Conservation (phyloP, 495 filamentous ascomycete species). For the Tuber melanosporum region DNA sequence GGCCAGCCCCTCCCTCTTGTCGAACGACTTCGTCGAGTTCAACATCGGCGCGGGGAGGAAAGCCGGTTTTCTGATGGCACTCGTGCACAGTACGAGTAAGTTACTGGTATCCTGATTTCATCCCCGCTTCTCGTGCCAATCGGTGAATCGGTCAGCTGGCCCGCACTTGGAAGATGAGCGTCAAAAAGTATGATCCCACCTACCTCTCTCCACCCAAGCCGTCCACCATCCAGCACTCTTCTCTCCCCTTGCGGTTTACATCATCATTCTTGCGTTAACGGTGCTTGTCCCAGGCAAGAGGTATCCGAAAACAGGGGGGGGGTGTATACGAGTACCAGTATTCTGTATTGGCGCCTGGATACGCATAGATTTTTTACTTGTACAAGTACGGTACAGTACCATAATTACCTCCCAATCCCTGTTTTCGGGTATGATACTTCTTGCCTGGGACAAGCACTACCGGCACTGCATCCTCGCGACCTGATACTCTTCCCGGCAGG, state of each 20-base stretch:
- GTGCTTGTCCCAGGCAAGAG: neutral
- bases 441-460: neutral
- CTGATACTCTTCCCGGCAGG: neutral
- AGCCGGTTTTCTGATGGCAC: neutral
- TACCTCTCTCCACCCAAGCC: too few relatives aligned
- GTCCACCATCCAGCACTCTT: neutral
- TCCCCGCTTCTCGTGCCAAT: neutral
- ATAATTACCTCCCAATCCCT: neutral
- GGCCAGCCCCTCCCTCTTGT: constrained; percentile 10
- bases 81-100: neutral
- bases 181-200: neutral
- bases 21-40: neutral
- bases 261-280: neutral
- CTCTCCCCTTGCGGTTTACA: neutral
- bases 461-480: neutral
- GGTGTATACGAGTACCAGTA: neutral
- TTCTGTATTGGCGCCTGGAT: neutral
- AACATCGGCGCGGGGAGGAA: neutral
- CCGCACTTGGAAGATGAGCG: neutral
- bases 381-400: too few relatives aligned
- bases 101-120: neutral
- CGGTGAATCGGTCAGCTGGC: neutral
- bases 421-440: neutral
- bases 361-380: neutral
- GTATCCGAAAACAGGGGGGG: neutral